These are phyloP conservation scores for Ceraceosorus guamensis DNA, from an alignment of 1,284 basidiomycete genomes.

Conservation along the genomic window DNA sequence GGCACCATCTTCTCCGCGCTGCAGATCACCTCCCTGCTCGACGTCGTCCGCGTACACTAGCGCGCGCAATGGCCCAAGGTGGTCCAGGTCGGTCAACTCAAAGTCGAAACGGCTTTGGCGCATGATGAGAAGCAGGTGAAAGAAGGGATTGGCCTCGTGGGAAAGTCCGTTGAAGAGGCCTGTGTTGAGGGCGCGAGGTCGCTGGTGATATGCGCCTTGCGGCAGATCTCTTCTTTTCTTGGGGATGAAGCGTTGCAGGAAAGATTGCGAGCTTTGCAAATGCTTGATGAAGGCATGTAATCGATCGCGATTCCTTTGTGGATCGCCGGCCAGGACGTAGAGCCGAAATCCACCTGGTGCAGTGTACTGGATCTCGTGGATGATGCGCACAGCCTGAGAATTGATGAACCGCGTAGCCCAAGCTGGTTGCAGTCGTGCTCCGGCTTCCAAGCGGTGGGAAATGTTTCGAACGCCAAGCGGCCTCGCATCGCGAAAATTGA, in stretches of 20 bases:
- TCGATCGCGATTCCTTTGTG: conserved; percentile 33
- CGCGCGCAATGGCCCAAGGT: conserved; percentile 47
- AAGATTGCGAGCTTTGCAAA: conserved; percentile 24
- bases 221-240: conserved; percentile 20
- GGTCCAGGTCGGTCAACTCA: conserved; percentile 39
- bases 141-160: conserved; percentile 44
- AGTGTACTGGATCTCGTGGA: conserved; percentile 63
- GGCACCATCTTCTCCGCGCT: conserved; percentile 41
- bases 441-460: conserved; percentile 22
- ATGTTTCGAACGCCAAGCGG: conserved; percentile 25
- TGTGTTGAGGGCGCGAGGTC: conserved; percentile 26
- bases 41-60: conserved; percentile 53
- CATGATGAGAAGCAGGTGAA: conserved; percentile 43
- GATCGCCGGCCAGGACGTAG: conserved; percentile 62
- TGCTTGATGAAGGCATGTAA: conserved; percentile 23
- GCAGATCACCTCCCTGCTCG: conserved; percentile 50
- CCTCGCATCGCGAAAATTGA: conserved; percentile 33
- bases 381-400: conserved; percentile 59
- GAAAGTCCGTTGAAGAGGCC: conserved; percentile 32
- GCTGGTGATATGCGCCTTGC: conserved; percentile 22
- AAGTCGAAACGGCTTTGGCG: conserved; percentile 37
- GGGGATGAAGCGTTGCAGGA: conserved; percentile 34
- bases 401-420: conserved; percentile 63
- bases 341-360: conserved; percentile 61
- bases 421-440: conserved; percentile 27